Evolutionary conservation across 2,329 filamentous ascomycete genomes (phyloP).

Genomic region (Verticillium isaacii): DNA sequence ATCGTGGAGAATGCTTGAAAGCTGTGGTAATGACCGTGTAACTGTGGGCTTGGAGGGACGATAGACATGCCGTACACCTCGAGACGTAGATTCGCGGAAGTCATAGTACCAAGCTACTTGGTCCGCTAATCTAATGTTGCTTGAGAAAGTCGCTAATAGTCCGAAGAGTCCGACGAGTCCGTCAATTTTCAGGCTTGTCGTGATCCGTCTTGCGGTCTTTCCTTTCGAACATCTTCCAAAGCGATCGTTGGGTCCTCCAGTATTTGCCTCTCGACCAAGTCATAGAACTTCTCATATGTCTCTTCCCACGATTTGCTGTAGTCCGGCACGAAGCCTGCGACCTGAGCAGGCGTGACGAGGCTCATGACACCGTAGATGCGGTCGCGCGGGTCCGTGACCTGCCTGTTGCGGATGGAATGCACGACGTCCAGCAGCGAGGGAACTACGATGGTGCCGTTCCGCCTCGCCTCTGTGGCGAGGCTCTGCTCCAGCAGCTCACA

Average conservation of each 20-base stretch:
- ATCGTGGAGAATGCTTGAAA: constrained; percentile 2
- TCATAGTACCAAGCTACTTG: no score
- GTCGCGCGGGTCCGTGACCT: background rate
- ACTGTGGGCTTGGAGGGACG: no score
- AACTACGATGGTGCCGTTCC: background rate
- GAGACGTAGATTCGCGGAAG: no score
- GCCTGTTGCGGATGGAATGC: background rate
- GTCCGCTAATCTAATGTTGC: no score
- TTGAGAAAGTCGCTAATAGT: no score
- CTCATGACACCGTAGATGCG: constrained; percentile 1
- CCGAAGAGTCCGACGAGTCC: no score
- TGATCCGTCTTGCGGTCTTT: background rate
- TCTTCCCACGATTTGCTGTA: background rate
- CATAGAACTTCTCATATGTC: background rate
- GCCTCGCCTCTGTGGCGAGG: background rate
- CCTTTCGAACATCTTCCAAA: background rate
- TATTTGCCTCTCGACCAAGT: background rate
- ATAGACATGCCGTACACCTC: no score
- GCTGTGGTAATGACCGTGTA: background rate
- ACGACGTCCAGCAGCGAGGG: background rate
- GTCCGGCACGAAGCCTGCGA: background rate
- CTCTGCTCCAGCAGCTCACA: constrained; percentile 1
- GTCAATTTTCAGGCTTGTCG: background rate
- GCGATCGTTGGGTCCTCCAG: background rate
- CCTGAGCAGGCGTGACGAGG: background rate